These are phyloP conservation scores for Ustulina deusta DNA, from an alignment of 2,329 filamentous ascomycete species.

Conservation along the genomic window DNA sequence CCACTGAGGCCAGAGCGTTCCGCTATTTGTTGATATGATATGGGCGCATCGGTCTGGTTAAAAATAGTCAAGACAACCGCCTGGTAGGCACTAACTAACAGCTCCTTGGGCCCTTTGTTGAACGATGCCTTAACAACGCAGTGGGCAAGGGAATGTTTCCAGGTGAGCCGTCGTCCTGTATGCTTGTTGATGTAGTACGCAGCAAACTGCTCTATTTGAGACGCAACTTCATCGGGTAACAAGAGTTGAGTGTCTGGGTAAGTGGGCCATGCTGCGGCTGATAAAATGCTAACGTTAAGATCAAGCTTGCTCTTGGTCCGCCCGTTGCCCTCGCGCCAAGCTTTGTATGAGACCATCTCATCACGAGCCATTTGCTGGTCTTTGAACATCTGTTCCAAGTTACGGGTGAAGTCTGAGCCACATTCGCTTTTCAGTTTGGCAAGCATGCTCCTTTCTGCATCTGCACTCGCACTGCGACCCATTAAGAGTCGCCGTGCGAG, in stretches of 20 bases:
- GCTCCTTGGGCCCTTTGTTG: slow-evolving; percentile 82
- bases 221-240: slow-evolving; percentile 79
- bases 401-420: slow-evolving; percentile 93
- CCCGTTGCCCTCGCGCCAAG: slow-evolving; percentile 66
- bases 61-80: slow-evolving; percentile 91
- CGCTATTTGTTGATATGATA: slow-evolving; percentile 82
- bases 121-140: slow-evolving; percentile 87
- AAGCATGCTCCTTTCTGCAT: slow-evolving; percentile 96
- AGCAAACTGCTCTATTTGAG: slow-evolving; percentile 85
- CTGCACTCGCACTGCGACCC: slow-evolving; percentile 91
- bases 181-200: slow-evolving; percentile 90
- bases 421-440: slow-evolving; percentile 92
- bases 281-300: slow-evolving; percentile 89
- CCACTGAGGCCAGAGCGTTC: slow-evolving; percentile 80
- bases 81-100: slow-evolving; percentile 92
- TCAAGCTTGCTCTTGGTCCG: slow-evolving; percentile 69
- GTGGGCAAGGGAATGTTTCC: slow-evolving; percentile 94
- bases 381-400: slow-evolving; percentile 99
- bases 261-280: slow-evolving; percentile 89
- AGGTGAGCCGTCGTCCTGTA: slow-evolving; percentile 84
- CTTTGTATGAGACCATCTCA: slow-evolving; percentile 90
- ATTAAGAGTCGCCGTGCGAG: slow-evolving; percentile 89
- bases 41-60: slow-evolving; percentile 74
- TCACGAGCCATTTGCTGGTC: slow-evolving; percentile 94
- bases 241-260: slow-evolving; percentile 81